phyloP scores from a whole-genome alignment of 345 rosid species.

The Salix caprea region DNA sequence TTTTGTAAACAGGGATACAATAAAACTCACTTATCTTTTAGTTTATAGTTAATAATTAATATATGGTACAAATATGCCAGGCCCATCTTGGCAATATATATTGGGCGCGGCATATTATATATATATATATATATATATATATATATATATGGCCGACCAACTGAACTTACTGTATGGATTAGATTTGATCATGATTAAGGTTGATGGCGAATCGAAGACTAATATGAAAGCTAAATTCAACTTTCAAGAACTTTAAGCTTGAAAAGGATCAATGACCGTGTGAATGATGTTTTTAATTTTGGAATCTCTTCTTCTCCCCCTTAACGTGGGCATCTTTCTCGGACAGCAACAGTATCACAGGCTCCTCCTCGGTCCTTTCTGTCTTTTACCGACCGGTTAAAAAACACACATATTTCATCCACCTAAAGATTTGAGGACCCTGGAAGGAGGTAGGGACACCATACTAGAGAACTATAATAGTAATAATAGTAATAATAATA shows the following conservation, averaged over 20 bases:
- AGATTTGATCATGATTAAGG: conserved; percentile 11
- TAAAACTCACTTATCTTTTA: too few species aligned
- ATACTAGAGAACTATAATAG: not conserved
- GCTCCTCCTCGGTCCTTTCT: not conserved
- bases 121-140: not conserved
- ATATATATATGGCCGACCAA: conserved; percentile 21
- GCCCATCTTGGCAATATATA: not conserved
- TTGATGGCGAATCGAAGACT: conserved; percentile 2
- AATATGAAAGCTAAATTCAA: not conserved
- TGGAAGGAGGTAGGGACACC: not conserved
- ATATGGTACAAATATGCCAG: too few species aligned
- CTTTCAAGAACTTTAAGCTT: not conserved
- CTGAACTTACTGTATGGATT: conserved; percentile 14
- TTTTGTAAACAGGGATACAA: too few species aligned
- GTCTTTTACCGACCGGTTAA: conserved; percentile 19
- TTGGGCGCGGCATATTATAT: too few species aligned
- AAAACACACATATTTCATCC: not conserved
- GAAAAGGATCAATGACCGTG: not conserved
- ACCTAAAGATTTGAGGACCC: not conserved
- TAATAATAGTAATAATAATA: not conserved
- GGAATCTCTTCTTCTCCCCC: conserved; percentile 30
- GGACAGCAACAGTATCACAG: not conserved
- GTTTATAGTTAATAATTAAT: too few species aligned
- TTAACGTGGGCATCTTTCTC: conserved; percentile 23
- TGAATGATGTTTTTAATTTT: not conserved